Evolutionary conservation across 2,329 filamentous ascomycete species (phyloP), one percentile per base, ranked within the genome.

Genomic region (Trichophyton benhamiae): DNA sequence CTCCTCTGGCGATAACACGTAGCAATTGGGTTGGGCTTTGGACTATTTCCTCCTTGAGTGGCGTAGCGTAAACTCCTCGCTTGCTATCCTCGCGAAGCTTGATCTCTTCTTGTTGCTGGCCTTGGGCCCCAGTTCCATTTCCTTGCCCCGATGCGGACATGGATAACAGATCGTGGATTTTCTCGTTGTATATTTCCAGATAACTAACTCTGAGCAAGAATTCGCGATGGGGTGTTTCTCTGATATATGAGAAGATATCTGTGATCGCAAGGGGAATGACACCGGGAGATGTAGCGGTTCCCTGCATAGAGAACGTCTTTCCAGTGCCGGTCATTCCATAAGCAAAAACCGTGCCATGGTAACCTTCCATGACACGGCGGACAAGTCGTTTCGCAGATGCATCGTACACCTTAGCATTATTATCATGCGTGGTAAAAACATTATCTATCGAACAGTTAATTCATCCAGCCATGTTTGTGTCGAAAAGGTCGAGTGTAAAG

Each of bases 221-320:
- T 71, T 99, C 94, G 63, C 94, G 83, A 41, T 91, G 89, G 0
- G 94, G 94, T 0, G 94, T 97, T 76, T 99, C 94, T 62, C 94
- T 87, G 67, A 99, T 99, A 74, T 96, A 99, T 0, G 94, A 97
- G 74, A 99, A 99, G 59, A 99, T 99, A 71, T 99, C 94, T 65
- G 94, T 97, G 68, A 99, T 97, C 44, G 94, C 94, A 44, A 97
- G 80, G 5, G 94, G 94, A 61, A 99, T 99, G 30, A 99, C 94
- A 77, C 94, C 94, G 0, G 94, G 94, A 44, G 91, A 95, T 2
- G 89, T 89, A 53, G 91, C 91, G 9, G 94, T 99, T 68, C 94
- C 94, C 78, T 99, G 94, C 94, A 99, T 99, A 44, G 92, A 97
- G 73, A 97, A 99, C 0, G 94, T 99, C 78, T 99, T 99, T 67